Evolutionary conservation across 2,329 filamentous ascomycete species (phyloP), one percentile per base, ranked within the genome.

Genomic region (Xylaria sp.): DNA sequence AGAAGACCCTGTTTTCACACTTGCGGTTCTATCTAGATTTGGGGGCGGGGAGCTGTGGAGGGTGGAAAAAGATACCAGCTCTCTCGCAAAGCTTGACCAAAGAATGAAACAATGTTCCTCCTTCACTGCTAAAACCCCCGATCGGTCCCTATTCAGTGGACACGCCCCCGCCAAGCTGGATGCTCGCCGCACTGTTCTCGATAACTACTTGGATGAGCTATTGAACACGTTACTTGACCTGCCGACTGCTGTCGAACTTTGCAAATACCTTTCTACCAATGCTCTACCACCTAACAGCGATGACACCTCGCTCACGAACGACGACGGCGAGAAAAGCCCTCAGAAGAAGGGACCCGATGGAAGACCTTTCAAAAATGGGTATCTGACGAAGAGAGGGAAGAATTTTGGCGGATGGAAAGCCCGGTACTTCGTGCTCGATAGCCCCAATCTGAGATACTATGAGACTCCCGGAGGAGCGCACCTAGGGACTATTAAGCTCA

Each of bases 351-450:
- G 89, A 0, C 85, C 88, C 5, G 88, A 90, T 74, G 89, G 89
- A 3, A 88, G 90, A 57, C 89, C 91, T 8, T 85, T 90, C 67
- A 93, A 93, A 76, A 94, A 90, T 77, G 96, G 96, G 8, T 99
- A 98, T 79, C 83, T 99, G 58, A 98, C 96, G 1, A 99, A 99
- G 83, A 89, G 93, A 73, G 96, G 96, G 57, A 99, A 99, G 85
- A 98, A 98, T 76, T 99, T 99, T 81, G 96, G 96, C 60, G 96
- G 96, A 57, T 99, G 96, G 96, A 99, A 99, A 81, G 94, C 94
- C 11, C 82, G 88, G 39, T 90, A 88, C 76, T 90, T 90, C 75
- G 81, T 88, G 24, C 82, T 89, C 12, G 86, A 89, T 61, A 86
- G 87, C 0, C 86, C 86, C n/a, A 80, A 83, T 8, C 76, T 99